These are phyloP conservation scores for Grigorovia yakushimaensis DNA, from an alignment of 805 yeast genomes.

Conservation along the genomic window DNA sequence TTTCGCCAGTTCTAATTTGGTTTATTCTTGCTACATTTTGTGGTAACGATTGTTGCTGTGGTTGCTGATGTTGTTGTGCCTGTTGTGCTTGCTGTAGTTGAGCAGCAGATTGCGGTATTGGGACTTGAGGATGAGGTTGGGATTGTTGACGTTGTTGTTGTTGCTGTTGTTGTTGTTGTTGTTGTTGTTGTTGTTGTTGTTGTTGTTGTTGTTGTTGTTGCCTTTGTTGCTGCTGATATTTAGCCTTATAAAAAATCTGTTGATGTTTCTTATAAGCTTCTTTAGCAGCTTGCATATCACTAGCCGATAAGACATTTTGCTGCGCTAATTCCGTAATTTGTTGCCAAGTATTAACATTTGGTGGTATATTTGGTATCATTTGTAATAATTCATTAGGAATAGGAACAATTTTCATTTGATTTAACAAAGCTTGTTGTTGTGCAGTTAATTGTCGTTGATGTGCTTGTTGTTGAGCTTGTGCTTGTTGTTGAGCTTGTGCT, in stretches of 20 bases:
- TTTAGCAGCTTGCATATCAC: constrained; percentile 24
- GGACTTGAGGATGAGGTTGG: not conserved
- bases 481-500: constrained; percentile 16
- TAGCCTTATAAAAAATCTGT: constrained; percentile 41
- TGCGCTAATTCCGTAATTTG: constrained; percentile 26
- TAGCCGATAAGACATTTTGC: constrained; percentile 26
- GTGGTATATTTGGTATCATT: constrained; percentile 38
- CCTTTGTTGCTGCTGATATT: constrained; percentile 33
- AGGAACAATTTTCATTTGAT: constrained; percentile 51
- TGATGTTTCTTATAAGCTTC: constrained; percentile 53
- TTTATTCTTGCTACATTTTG: constrained; percentile 18
- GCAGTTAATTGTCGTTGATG: constrained; percentile 17
- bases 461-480: constrained; percentile 16
- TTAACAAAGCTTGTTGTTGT: constrained; percentile 27
- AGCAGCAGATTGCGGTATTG: constrained; percentile 6
- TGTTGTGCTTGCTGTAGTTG: constrained; percentile 14
- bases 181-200: constrained; percentile 19
- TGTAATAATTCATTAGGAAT: constrained; percentile 32
- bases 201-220: constrained; percentile 14
- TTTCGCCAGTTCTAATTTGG: constrained; percentile 17
- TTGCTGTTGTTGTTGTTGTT: constrained; percentile 11
- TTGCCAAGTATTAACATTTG: constrained; percentile 72
- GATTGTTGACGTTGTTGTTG: constrained; percentile 3
- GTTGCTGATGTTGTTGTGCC: constrained; percentile 20
- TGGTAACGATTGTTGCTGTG: constrained; percentile 29